Evolutionary conservation across 176 grass and related monocot species (phyloP).

Genomic region (Musa schizocarpa): DNA sequence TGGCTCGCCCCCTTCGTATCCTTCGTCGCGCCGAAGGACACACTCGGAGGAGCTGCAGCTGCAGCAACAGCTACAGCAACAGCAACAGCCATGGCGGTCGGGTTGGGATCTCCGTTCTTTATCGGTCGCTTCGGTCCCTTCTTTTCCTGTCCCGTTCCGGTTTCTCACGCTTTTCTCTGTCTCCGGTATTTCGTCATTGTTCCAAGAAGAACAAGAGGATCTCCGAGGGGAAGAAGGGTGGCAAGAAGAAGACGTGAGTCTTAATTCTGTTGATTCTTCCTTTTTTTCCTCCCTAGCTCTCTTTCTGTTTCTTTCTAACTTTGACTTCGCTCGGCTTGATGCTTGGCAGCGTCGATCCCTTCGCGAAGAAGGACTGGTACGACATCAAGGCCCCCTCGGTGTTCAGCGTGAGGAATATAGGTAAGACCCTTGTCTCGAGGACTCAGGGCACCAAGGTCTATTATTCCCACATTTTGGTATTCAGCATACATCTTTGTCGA

Average conservation of each 20-base stretch:
- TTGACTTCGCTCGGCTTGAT: background rate
- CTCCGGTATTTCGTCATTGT: background rate
- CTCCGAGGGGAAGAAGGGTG: background rate
- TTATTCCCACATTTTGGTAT: background rate
- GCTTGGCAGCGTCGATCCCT: background rate
- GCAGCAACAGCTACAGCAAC: no score
- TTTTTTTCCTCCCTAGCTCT: background rate
- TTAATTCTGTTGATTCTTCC: background rate
- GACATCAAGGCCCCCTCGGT: background rate
- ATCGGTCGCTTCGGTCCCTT: background rate
- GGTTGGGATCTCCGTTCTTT: background rate
- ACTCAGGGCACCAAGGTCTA: background rate
- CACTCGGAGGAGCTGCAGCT: no score
- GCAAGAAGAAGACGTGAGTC: background rate
- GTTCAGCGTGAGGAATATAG: background rate
- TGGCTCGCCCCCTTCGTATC: no score
- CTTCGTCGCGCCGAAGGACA: no score
- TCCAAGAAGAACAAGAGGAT: background rate
- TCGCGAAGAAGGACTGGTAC: background rate
- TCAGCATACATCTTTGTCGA: background rate
- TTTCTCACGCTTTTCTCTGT: background rate
- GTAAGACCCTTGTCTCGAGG: background rate
- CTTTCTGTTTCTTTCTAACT: background rate
- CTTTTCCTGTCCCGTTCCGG: background rate
- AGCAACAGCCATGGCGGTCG: background rate